A percentile compares a stretch with the other conserved stretches of the same genome.
Conservation (phyloP, 306 rosid species). For the Prunus armeniaca region DNA sequence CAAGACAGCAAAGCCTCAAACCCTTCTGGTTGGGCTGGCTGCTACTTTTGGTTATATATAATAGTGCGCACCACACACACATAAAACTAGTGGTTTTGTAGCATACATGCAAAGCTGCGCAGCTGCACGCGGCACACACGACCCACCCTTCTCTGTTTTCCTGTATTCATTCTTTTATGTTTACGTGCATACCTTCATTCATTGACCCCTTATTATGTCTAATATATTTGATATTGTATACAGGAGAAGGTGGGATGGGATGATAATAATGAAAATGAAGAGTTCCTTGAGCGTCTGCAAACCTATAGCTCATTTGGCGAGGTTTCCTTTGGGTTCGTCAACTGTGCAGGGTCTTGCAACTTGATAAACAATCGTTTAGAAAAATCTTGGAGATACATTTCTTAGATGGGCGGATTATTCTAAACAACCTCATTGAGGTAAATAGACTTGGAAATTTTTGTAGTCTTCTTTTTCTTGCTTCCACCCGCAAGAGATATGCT, state of each 20-base stretch:
- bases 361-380: constrained; percentile 53
- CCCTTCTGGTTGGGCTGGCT: neutral
- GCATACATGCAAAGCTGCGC: neutral
- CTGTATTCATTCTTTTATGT: neutral
- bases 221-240: constrained; percentile 11
- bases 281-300: constrained; percentile 23
- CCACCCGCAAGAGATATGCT: no score
- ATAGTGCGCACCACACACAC: neutral
- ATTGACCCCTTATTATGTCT: neutral
- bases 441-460: no score
- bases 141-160: neutral
- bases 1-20: neutral
- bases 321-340: constrained; percentile 49
- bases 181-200: neutral
- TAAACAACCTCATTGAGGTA: no score
- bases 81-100: neutral
- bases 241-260: constrained; percentile 38
- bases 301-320: constrained; percentile 47
- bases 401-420: constrained; percentile 41
- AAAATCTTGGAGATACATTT: constrained; percentile 48
- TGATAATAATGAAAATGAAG: constrained; percentile 38
- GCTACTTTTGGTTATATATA: neutral
- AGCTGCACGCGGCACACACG: neutral
- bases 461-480: no score
- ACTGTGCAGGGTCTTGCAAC: constrained; percentile 54